Evolutionary conservation across 768 basidiomycete species (phyloP), one percentile per base, ranked within the genome.

Genomic region (Pleurotus giganteus): DNA sequence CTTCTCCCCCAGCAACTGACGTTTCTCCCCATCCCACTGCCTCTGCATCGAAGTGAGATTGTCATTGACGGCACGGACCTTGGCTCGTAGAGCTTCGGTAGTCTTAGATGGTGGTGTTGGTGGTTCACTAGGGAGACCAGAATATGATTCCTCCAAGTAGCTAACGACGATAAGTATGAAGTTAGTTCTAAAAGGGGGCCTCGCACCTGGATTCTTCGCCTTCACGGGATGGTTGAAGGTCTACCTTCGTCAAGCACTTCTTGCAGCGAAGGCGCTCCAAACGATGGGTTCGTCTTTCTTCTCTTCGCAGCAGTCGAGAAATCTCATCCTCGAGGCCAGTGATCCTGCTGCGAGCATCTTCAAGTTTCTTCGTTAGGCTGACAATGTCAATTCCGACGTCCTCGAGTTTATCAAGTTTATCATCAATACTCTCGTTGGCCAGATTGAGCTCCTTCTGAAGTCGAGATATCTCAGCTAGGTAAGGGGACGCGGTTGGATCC

Each of bases 371-470:
- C 0, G 87, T 85, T 31, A 91, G 73, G 5, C 81, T 83, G 42
- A 93, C 82, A 37, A 86, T 86, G 26, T 83, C 89, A 12, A 87
- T 67, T 4, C 91, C 91, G 0, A 87, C 85, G 54, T 92, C 86
- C 63, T 91, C 89, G 2, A 95, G 83, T 49, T 86, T 84, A 65
- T 92, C 91, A 13, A 95, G 76, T 66, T 94, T 94, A 63, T 92
- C 86, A 61, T 95, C 94, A 52, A 95, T 89, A 61, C 82, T 88
- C 31, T 88, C 85, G 64, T 95, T 93, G 8, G 91, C 92, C 2
- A 66, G 76, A 58, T 88, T 86, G 24, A 94, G 84, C 60, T 94
- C 86, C 15, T 74, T 74, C 61, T 93, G 87, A 32, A 94, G 73
- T 21, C 86, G 80, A 47, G 74, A 76, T 47, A 94, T 89, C 66